Conservation (phyloP, 2,329 filamentous ascomycete genomes). For the Colletotrichum lini region DNA sequence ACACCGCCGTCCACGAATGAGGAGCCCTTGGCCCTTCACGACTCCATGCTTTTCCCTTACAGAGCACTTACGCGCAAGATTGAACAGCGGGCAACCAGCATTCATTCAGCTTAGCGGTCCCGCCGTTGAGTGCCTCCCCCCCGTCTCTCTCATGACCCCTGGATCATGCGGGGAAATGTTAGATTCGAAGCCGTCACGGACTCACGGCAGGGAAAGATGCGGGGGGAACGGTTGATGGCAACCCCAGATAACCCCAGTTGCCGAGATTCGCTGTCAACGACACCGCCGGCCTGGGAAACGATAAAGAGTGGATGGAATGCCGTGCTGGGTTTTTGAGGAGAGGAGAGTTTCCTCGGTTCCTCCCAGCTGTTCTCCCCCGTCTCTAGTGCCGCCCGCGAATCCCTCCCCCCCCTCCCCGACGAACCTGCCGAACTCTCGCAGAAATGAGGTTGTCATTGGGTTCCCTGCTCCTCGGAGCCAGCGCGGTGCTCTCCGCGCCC, state of each 20-base stretch:
- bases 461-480: conserved; percentile 13
- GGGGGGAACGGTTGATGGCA: conserved; percentile 9
- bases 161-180: conserved; percentile 25
- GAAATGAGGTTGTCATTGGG: conserved; percentile 14
- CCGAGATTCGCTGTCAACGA: conserved; percentile 32
- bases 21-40: not conserved
- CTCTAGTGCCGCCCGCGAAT: too few relatives aligned
- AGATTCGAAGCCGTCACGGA: not conserved
- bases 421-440: not conserved
- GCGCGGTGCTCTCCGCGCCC: conserved; percentile 9
- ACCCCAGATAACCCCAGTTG: conserved; percentile 6
- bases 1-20: conserved; percentile 28
- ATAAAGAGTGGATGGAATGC: not conserved
- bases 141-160: not conserved
- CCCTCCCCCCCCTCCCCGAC: too few relatives aligned
- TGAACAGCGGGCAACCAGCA: not conserved
- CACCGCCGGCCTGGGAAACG: not conserved
- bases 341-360: not conserved
- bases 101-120: conserved; percentile 33
- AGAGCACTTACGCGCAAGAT: not conserved
- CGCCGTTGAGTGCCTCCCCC: conserved; percentile 11
- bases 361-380: not conserved
- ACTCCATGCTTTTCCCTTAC: not conserved
- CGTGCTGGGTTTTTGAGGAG: not conserved
- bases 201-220: conserved; percentile 17